Conservation (phyloP, 2,329 filamentous ascomycete genomes). For the Emmonsiellopsis sp. region DNA sequence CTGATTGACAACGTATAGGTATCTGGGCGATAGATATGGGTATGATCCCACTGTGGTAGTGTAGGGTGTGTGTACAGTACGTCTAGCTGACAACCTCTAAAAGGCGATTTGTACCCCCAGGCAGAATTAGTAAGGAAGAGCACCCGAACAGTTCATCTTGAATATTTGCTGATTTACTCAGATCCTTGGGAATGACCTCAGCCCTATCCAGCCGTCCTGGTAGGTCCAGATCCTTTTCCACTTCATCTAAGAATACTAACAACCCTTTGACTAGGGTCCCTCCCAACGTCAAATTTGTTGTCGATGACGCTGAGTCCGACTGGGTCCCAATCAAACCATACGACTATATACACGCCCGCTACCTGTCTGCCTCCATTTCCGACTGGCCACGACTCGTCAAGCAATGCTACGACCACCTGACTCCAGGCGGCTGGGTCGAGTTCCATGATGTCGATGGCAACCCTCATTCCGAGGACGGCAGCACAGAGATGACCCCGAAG, state of each 20-base stretch:
- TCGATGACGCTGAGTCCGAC: constrained; percentile 52
- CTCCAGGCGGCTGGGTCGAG: constrained; percentile 28
- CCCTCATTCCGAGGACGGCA: constrained; percentile 21
- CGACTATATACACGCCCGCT: constrained; percentile 46
- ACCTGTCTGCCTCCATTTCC: constrained; percentile 43
- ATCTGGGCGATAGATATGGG: constrained; percentile 24
- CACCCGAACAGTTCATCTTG: neutral
- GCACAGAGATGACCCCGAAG: constrained; percentile 10
- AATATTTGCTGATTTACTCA: neutral
- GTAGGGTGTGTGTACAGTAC: neutral
- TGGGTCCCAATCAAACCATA: constrained; percentile 47
- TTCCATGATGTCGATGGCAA: constrained; percentile 21
- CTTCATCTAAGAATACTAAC: constrained; percentile 3
- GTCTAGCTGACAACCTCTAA: neutral
- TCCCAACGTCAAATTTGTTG: constrained; percentile 52
- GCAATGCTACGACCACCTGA: constrained; percentile 31
- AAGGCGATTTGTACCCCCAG: constrained; percentile 6
- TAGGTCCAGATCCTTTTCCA: neutral
- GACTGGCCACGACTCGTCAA: constrained; percentile 43
- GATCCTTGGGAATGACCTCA: constrained; percentile 9
- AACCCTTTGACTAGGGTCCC: constrained; percentile 36
- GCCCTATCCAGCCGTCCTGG: neutral
- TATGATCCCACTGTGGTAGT: constrained; percentile 7
- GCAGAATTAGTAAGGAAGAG: constrained; percentile 5
- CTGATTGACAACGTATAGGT: constrained; percentile 15